phyloP scores from a whole-genome alignment of 2,329 filamentous ascomycete genomes.

The Phyllosticta citribraziliensis region DNA sequence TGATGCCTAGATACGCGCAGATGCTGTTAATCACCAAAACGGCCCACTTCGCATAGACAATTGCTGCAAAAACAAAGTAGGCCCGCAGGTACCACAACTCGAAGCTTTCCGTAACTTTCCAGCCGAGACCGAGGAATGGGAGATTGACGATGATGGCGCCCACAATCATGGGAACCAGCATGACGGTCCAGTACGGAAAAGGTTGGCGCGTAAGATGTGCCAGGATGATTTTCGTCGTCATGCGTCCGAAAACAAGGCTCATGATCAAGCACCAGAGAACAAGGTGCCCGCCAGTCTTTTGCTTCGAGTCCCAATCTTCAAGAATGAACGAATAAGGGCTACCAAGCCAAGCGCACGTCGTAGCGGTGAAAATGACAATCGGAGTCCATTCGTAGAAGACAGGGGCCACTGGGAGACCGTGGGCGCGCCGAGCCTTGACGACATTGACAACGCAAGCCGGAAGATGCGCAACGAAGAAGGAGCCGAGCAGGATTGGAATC shows the following conservation, averaged over 20 bases:
- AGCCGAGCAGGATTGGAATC: constrained; percentile 49
- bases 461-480: constrained; percentile 53
- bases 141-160: constrained; percentile 78
- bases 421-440: constrained; percentile 59
- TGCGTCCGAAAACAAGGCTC: constrained; percentile 93
- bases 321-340: constrained; percentile 79
- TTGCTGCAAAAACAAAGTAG: constrained; percentile 71
- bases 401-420: constrained; percentile 65
- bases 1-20: constrained; percentile 86
- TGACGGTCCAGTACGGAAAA: constrained; percentile 93
- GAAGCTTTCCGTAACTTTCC: constrained; percentile 35
- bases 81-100: constrained; percentile 76
- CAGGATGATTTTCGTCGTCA: constrained; percentile 98
- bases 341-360: constrained; percentile 75
- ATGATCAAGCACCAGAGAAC: constrained; percentile 88
- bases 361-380: constrained; percentile 69
- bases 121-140: constrained; percentile 53
- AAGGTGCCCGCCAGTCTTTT: constrained; percentile 55
- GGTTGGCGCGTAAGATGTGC: constrained; percentile 88
- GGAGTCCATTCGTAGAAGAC: constrained; percentile 92
- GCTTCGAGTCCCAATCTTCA: constrained; percentile 36
- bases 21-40: constrained; percentile 84
- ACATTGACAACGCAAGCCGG: constrained; percentile 89
- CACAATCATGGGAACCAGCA: constrained; percentile 76
- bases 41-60: constrained; percentile 93